phyloP scores from a whole-genome alignment of 176 grass and related monocot species.

The Poa annua region DNA sequence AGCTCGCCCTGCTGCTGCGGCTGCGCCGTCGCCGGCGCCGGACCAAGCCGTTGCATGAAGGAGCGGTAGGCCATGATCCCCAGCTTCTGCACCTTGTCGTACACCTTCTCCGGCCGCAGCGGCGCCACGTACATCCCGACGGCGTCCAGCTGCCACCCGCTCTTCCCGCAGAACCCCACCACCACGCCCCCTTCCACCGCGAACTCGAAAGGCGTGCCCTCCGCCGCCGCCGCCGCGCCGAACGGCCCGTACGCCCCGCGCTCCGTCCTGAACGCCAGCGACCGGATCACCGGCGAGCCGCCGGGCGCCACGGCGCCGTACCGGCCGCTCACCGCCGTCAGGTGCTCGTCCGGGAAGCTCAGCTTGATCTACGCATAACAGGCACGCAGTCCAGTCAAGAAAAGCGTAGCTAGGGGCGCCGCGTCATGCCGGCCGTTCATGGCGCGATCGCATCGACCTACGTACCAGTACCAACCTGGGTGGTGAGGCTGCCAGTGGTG shows the following conservation, averaged over 20 bases:
- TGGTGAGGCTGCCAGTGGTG: constrained; percentile 31
- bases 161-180: constrained; percentile 48
- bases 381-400: not conserved
- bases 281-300: constrained; percentile 46
- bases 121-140: constrained; percentile 47
- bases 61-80: constrained; percentile 38
- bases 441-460: not conserved
- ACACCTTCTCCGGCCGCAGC: constrained; percentile 38
- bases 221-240: not conserved
- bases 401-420: too few species aligned
- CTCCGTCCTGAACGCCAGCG: constrained; percentile 48
- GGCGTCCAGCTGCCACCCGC: constrained; percentile 51
- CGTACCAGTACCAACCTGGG: constrained; percentile 36
- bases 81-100: constrained; percentile 33
- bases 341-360: constrained; percentile 46
- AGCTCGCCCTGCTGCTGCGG: not conserved
- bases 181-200: constrained; percentile 42
- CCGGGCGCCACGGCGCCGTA: constrained; percentile 30
- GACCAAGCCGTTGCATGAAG: constrained; percentile 9
- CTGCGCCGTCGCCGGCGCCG: not conserved
- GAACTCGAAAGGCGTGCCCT: constrained; percentile 54
- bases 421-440: not conserved
- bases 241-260: constrained; percentile 43
- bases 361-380: constrained; percentile 39
- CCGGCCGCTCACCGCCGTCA: constrained; percentile 48